Conservation (phyloP, 176 grass and related monocot species). For the Musa itinerans region DNA sequence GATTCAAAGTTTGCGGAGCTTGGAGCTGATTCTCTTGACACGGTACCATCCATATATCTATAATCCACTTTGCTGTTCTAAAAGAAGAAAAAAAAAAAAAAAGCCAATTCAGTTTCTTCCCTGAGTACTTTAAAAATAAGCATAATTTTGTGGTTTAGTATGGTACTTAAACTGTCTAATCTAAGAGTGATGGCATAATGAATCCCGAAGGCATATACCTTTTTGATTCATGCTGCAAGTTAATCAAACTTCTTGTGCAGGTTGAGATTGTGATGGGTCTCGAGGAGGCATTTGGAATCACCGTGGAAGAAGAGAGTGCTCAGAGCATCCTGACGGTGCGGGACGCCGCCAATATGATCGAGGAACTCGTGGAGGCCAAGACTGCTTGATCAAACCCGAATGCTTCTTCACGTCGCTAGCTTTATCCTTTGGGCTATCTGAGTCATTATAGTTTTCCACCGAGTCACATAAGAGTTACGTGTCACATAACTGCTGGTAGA, state of each 20-base stretch:
- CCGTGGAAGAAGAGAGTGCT: constrained; percentile 7
- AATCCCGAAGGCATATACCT: no score
- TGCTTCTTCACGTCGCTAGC: neutral
- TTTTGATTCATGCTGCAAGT: no score
- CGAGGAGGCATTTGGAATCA: constrained; percentile 9
- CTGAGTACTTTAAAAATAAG: no score
- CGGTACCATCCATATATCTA: neutral
- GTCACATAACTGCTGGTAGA: no score
- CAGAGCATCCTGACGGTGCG: neutral
- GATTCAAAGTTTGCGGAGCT: neutral
- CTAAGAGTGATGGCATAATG: no score
- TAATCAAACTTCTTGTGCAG: neutral
- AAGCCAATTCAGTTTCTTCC: no score
- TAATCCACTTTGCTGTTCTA: neutral
- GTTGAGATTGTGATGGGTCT: constrained; percentile 11
- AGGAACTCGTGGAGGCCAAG: neutral
- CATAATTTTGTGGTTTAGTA: no score
- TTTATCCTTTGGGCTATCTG: neutral
- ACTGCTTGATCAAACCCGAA: neutral
- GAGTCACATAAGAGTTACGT: no score
- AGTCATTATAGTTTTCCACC: neutral
- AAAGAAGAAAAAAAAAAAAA: no score
- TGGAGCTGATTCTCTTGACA: constrained; percentile 14
- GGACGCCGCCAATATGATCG: constrained; percentile 4
- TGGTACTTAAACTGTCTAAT: no score